Conservation (phyloP, 2,329 filamentous ascomycete species). For the Tothia fuscella region DNA sequence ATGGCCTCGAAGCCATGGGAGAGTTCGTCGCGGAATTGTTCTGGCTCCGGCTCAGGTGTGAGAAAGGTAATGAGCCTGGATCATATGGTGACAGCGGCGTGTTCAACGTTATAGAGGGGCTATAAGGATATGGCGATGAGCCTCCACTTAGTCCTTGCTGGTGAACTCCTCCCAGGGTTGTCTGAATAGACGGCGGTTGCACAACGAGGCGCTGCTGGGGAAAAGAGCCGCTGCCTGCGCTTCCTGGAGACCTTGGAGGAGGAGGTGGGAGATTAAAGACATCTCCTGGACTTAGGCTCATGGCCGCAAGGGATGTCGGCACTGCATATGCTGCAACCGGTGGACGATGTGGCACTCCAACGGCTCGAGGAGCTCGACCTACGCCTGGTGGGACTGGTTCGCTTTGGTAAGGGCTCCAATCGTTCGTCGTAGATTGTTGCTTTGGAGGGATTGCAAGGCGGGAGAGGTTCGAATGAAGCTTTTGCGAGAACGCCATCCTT, state of each 20-base stretch:
- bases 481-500: too few relatives aligned
- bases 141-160: too few relatives aligned
- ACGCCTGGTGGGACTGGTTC: too few relatives aligned
- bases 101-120: not conserved
- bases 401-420: too few relatives aligned
- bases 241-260: slow-evolving; percentile 8
- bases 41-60: not conserved
- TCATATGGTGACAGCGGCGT: slow-evolving; percentile 1
- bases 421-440: too few relatives aligned
- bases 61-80: not conserved
- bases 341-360: too few relatives aligned
- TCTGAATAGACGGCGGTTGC: slow-evolving; percentile 1
- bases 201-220: not conserved
- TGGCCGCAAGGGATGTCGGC: too few relatives aligned
- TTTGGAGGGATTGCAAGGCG: too few relatives aligned
- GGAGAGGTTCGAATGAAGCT: too few relatives aligned
- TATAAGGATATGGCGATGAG: not conserved
- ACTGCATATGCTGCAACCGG: too few relatives aligned
- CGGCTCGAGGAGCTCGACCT: too few relatives aligned
- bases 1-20: not conserved
- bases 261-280: not conserved
- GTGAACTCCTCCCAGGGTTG: not conserved
- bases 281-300: not conserved
- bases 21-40: not conserved
- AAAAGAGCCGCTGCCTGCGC: slow-evolving; percentile 1